Evolutionary conservation across 2,329 filamentous ascomycete genomes (phyloP).

Genomic region (Fusarium stilboides): DNA sequence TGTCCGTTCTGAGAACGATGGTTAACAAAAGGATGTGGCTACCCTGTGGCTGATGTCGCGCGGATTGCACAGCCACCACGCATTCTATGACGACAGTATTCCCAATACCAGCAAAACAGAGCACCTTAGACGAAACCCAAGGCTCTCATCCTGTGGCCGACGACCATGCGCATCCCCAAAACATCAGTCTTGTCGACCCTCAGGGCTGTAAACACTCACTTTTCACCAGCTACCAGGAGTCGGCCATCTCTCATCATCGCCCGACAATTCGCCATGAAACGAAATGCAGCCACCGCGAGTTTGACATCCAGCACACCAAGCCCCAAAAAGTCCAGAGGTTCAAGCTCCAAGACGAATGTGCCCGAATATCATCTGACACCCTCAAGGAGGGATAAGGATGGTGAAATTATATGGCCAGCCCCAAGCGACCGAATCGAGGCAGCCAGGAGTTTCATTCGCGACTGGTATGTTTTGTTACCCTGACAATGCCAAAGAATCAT

Average conservation of each 20-base stretch:
- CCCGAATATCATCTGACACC: slow-evolving; percentile 35
- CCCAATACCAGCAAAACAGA: neutral
- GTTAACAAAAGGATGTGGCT: neutral
- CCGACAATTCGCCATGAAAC: slow-evolving; percentile 25
- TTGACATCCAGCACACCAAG: neutral
- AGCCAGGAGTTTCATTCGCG: slow-evolving; percentile 69
- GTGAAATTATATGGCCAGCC: slow-evolving; percentile 73
- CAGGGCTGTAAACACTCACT: accelerated
- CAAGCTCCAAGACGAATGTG: neutral
- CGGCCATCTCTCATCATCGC: neutral
- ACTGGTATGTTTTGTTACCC: slow-evolving; percentile 63
- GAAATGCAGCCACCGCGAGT: neutral
- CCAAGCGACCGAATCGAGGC: slow-evolving; percentile 67
- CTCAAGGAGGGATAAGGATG: slow-evolving; percentile 56
- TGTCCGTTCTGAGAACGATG: neutral
- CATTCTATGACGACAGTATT: slow-evolving; percentile 31
- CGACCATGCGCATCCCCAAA: slow-evolving; percentile 8
- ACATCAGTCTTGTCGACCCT: too few species aligned
- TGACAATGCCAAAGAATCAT: neutral
- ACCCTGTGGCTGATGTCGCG: neutral
- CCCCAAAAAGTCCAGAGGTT: slow-evolving; percentile 17
- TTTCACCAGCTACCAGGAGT: accelerated
- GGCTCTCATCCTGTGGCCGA: neutral
- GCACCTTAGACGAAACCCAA: neutral
- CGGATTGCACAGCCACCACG: slow-evolving; percentile 8